phyloP scores from a whole-genome alignment of 1,139 yeast species.

The Geotrichum citri-aurantii region DNA sequence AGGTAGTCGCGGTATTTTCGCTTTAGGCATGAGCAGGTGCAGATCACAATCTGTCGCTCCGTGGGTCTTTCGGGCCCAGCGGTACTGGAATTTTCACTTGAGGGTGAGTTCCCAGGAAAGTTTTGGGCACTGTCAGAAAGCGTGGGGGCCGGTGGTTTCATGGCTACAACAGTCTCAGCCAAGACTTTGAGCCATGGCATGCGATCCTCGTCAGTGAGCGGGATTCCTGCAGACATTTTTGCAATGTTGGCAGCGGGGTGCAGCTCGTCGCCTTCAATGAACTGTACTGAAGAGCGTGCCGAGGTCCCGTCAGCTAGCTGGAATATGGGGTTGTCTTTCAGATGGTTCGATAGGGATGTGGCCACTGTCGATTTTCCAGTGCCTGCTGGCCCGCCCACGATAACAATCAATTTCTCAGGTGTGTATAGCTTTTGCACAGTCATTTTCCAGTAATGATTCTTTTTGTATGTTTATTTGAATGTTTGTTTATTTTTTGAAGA shows the following conservation, averaged over 20 bases:
- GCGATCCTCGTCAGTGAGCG: conserved; percentile 82
- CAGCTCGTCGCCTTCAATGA: conserved; percentile 77
- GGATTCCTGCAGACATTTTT: conserved; percentile 76
- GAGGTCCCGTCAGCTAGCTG: background rate
- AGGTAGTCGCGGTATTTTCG: conserved; percentile 61
- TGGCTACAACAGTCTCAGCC: conserved; percentile 30
- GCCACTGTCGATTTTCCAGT: conserved; percentile 87
- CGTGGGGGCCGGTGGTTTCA: background rate
- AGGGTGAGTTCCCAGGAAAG: background rate
- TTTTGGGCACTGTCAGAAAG: background rate
- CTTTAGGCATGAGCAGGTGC: conserved; percentile 83
- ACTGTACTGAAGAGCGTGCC: conserved; percentile 34
- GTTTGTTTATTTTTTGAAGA: background rate
- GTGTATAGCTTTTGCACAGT: background rate
- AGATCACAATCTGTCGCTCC: conserved; percentile 40
- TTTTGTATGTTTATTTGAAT: too few relatives aligned
- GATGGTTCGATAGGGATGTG: conserved; percentile 42
- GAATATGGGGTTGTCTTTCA: conserved; percentile 33
- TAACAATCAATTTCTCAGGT: conserved; percentile 30
- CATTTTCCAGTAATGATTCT: background rate
- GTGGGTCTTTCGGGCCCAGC: background rate
- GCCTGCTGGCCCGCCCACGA: conserved; percentile 91
- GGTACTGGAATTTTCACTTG: background rate
- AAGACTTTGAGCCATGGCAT: conserved; percentile 77
- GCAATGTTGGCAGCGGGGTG: conserved; percentile 70